These are phyloP conservation scores for Fraxinus greggii DNA, from an alignment of 305 asterid species.

Conservation along the genomic window DNA sequence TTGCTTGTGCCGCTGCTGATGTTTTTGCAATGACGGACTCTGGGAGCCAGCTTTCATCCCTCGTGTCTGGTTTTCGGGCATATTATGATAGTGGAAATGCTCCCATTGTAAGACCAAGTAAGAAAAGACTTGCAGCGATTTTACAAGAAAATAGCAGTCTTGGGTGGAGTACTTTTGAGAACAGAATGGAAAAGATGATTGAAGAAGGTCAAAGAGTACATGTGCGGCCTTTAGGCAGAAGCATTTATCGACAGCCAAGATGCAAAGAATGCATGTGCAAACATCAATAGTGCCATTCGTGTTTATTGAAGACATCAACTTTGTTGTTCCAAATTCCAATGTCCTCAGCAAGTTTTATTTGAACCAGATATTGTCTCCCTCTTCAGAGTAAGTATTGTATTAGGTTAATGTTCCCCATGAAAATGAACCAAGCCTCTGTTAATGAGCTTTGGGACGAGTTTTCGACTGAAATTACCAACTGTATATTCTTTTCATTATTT, in stretches of 20 bases:
- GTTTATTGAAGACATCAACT: background rate
- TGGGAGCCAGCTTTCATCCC: slow-evolving; percentile 89
- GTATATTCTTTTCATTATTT: background rate
- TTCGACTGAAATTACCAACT: background rate
- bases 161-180: slow-evolving; percentile 59
- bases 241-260: slow-evolving; percentile 75
- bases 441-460: background rate
- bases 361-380: background rate
- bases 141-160: slow-evolving; percentile 57
- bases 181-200: slow-evolving; percentile 70
- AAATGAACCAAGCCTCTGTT: background rate
- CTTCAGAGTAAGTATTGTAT: background rate
- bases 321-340: background rate
- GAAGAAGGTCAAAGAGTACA: slow-evolving; percentile 75
- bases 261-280: slow-evolving; percentile 76
- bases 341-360: background rate
- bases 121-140: slow-evolving; percentile 78
- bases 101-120: slow-evolving; percentile 81
- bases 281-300: slow-evolving; percentile 17
- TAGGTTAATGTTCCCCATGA: background rate
- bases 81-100: slow-evolving; percentile 77
- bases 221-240: slow-evolving; percentile 42
- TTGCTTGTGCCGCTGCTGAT: slow-evolving; percentile 79
- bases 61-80: slow-evolving; percentile 82
- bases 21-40: slow-evolving; percentile 91